Conservation (phyloP, 208 protist species). For the Wallacemonas sp. region DNA sequence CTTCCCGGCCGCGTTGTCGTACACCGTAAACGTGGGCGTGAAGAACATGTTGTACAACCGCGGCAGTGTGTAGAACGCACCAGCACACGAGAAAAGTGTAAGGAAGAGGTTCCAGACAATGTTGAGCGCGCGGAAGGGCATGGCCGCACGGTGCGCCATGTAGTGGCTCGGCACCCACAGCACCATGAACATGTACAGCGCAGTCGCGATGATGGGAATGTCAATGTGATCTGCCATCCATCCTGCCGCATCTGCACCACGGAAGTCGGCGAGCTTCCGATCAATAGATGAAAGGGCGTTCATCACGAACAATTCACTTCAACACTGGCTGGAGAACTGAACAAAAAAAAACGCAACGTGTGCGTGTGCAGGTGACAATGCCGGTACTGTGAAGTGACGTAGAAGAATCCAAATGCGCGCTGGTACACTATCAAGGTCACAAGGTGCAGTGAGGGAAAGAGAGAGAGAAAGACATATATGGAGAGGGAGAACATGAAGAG, state of each 20-base stretch:
- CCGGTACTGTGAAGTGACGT: too few relatives aligned
- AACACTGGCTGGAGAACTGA: neutral
- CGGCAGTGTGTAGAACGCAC: constrained; percentile 57
- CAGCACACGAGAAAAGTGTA: constrained; percentile 66
- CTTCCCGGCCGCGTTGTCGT: constrained; percentile 16
- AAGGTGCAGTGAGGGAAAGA: neutral
- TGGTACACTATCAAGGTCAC: too few relatives aligned
- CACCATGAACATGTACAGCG: constrained; percentile 62
- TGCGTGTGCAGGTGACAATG: too few relatives aligned
- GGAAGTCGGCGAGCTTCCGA: constrained; percentile 30
- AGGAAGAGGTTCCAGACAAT: constrained; percentile 82
- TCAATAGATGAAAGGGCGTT: neutral
- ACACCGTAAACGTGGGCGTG: constrained; percentile 13
- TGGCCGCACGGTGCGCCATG: constrained; percentile 66
- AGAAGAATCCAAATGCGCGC: neutral
- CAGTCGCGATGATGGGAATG: constrained; percentile 41
- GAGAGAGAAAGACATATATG: neutral
- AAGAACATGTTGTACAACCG: constrained; percentile 24
- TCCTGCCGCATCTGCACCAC: constrained; percentile 24
- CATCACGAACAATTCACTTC: constrained; percentile 6
- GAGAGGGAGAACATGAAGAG: too few relatives aligned
- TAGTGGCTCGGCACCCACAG: constrained; percentile 55
- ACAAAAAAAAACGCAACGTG: constrained; percentile 7
- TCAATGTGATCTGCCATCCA: constrained; percentile 63
- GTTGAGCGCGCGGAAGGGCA: constrained; percentile 45